phyloP scores from a whole-genome alignment of 73 alveolate species.

The Paraurostyla sp. region DNA sequence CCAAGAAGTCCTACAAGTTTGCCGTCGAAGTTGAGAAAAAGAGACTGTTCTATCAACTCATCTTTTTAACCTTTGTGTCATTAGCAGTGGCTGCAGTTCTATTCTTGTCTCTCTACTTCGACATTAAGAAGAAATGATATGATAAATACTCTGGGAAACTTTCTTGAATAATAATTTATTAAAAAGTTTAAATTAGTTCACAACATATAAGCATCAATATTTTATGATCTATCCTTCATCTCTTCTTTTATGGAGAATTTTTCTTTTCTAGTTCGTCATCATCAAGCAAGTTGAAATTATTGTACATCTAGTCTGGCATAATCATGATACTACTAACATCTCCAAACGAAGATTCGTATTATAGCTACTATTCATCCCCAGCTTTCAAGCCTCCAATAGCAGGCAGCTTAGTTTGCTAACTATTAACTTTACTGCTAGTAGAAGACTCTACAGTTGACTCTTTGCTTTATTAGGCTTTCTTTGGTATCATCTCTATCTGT shows the following conservation, averaged over 20 bases:
- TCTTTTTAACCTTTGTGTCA: slow-evolving; percentile 52
- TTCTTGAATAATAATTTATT: neutral
- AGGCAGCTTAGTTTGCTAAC: neutral
- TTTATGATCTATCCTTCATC: neutral
- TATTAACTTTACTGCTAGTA: neutral
- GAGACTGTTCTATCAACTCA: slow-evolving; percentile 22
- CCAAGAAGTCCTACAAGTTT: slow-evolving; percentile 55
- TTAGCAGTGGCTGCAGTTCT: slow-evolving; percentile 27
- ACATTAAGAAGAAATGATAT: slow-evolving; percentile 17
- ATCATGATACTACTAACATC: slow-evolving; percentile 59
- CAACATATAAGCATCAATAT: neutral
- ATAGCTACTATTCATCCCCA: neutral
- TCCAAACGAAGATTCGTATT: slow-evolving; percentile 31
- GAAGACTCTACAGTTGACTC: neutral
- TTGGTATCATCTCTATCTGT: slow-evolving; percentile 11
- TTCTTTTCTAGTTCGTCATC: slow-evolving; percentile 1
- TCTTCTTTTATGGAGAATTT: neutral
- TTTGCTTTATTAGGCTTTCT: neutral
- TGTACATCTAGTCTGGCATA: slow-evolving; percentile 55
- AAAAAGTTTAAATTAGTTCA: neutral
- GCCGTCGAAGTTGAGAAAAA: slow-evolving; percentile 60
- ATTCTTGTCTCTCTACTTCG: slow-evolving; percentile 51
- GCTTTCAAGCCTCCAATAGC: neutral
- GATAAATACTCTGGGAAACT: neutral
- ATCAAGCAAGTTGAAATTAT: slow-evolving; percentile 37